These are phyloP conservation scores for Vitis rupestris DNA, from an alignment of 164 flowering plant species.

Conservation along the genomic window DNA sequence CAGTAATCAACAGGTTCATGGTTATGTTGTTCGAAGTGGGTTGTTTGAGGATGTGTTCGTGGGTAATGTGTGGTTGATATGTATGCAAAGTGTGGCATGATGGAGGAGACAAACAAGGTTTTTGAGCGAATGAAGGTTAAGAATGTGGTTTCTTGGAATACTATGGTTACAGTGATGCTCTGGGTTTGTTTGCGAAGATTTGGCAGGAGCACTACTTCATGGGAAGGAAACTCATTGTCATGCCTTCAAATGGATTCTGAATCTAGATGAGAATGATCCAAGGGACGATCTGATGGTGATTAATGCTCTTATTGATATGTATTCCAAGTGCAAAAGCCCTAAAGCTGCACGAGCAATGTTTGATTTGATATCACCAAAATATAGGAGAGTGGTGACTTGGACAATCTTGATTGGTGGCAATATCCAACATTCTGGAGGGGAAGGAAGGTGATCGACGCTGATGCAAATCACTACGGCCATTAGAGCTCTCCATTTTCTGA, in stretches of 20 bases:
- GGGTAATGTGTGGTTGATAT: constrained; percentile 59
- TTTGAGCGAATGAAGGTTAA: constrained; percentile 52
- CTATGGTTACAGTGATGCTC: constrained; percentile 71
- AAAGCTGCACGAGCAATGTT: constrained; percentile 43
- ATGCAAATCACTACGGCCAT: no score
- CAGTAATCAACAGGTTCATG: constrained; percentile 55
- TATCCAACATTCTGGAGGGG: constrained; percentile 57
- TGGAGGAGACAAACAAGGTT: constrained; percentile 47
- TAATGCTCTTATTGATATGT: constrained; percentile 77
- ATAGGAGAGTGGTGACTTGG: constrained; percentile 82
- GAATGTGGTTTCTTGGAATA: constrained; percentile 86
- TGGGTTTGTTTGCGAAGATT: constrained; percentile 58
- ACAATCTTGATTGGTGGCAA: constrained; percentile 82
- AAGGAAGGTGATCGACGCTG: constrained; percentile 14
- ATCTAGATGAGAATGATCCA: constrained; percentile 20
- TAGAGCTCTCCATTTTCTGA: no score
- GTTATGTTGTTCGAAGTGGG: constrained; percentile 44
- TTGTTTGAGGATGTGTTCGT: constrained; percentile 52
- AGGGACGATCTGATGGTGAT: constrained; percentile 57
- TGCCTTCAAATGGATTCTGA: constrained; percentile 41
- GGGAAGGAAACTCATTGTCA: constrained; percentile 74
- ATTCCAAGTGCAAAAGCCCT: constrained; percentile 55
- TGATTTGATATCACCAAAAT: constrained; percentile 25
- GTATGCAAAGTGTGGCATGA: constrained; percentile 63
- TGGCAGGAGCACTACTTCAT: constrained; percentile 45